Base-by-base conservation (phyloP, 1,284 basidiomycete species). In the Sutorius eximius region DNA sequence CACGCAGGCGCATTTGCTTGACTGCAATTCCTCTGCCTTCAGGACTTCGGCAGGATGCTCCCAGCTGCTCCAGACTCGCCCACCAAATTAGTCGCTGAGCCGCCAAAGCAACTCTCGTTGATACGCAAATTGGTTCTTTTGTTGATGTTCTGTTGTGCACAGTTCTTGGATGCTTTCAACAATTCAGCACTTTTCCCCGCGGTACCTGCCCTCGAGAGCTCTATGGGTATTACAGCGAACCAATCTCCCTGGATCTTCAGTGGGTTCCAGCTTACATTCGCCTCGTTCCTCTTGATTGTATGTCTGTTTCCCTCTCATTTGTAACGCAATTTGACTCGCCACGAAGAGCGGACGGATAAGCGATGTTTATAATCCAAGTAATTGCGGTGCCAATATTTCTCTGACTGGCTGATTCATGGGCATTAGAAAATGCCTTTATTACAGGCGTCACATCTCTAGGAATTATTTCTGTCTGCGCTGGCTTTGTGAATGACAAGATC, bases 171-270 rank as follows among this genome's bases (percentile, higher is more conserved):
- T 36, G 61, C 78, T 13, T 76, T 80, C 73, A 77, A 76, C 66
- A 81, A 77, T 61, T 75, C 78, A 6, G 72, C 75, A 5, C 66
- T 81, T 45, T 76, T 77, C 57, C 73, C 77, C 3, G 75, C 76
- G 51, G 72, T 79, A 33, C 77, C 77, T 43, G 47, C 47, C 32
- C 50, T 66, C 36, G 49, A 42, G 34, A n/a, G 1, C 13, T 51
- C 45, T 16, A 46, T 57, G 61, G 86, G 85, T 43, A 81, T 93
- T 62, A 89, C 89, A 67, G 83, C 79, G 61, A 74, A 85, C 45
- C 62, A 72, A 45, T 60, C 55, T 3, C 46, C 64, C 34, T 78
- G 75, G 77, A 53, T 75, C 24, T 61, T 76, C 37, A 72, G 72
- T 53, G 75, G 69, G 16, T 77, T 68, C 51, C 74, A 76, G 50